Evolutionary conservation across 2,329 filamentous ascomycete species (phyloP), one percentile per base, ranked within the genome.

Genomic region (Aspergillus unguis): DNA sequence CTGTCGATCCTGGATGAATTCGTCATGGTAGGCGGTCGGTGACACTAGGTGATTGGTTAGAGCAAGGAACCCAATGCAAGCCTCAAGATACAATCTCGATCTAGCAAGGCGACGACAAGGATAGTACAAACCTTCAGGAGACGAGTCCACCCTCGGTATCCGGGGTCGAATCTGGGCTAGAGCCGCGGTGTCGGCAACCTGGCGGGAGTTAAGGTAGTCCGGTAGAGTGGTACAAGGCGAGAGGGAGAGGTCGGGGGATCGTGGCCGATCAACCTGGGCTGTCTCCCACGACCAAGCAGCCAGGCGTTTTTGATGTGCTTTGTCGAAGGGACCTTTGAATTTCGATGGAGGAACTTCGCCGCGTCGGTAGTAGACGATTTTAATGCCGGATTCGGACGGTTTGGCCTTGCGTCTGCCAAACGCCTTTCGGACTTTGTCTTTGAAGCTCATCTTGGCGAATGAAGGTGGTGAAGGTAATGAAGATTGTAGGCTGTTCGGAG

Each of bases 341-440:
- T 79, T 79, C 31, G 76, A 77, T 11, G 67, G 71, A 1, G 76
- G 76, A 17, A 77, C 68, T 59, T 79, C 76, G 59, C 72, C 61
- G 23, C 74, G 73, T 52, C 72, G 72, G 63, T 78, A 79, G 57
- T 78, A 74, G 67, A 77, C 71, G 53, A 77, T 68, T 54, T 75
- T 74, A 42, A 73, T 73, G 33, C 68, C 65, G 46, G 70, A 62
- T 36, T 9, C 40, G 27, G 50, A 37, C 9, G 25, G 23, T 7
- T 62, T 60, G 48, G 57, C 45, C 50, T 59, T 59, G 55, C 60
- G 28, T 36, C 57, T 57, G 48, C 69, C 65, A 56, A 74, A 69
- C 31, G 71, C 70, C 53, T 62, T 62, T 53, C 61, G 66, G 54
- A 75, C 64, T 53, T 59, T 70, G 27, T 72, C 70, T 23, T 71